phyloP scores from a whole-genome alignment of 2,329 filamentous ascomycete species.

The Furcasterigmium furcatum region DNA sequence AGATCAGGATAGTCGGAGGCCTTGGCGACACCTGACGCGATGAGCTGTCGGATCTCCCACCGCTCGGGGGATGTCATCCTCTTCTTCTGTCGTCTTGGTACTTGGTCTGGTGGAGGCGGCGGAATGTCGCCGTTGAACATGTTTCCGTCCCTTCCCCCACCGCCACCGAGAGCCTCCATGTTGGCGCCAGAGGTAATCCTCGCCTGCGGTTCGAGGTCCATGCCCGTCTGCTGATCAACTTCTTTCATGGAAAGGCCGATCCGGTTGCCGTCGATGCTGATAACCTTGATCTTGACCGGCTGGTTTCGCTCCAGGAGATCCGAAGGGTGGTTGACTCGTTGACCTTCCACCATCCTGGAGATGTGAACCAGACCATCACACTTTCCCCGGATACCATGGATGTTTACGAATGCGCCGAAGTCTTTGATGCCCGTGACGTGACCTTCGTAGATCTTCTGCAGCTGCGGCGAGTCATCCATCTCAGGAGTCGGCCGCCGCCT shows the following conservation, averaged over 20 bases:
- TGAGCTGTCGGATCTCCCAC: slow-evolving; percentile 96
- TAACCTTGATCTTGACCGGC: slow-evolving; percentile 86
- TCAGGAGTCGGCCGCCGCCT: slow-evolving; percentile 66
- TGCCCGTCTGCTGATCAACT: slow-evolving; percentile 84
- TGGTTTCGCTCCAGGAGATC: slow-evolving; percentile 81
- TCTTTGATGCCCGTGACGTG: slow-evolving; percentile 90
- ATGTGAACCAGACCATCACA: slow-evolving; percentile 93
- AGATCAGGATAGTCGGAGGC: slow-evolving; percentile 92
- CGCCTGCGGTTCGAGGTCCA: slow-evolving; percentile 75
- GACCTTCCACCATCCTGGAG: slow-evolving; percentile 80
- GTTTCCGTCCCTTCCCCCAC: slow-evolving; percentile 48
- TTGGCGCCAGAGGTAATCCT: slow-evolving; percentile 88
- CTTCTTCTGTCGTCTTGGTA: slow-evolving; percentile 68
- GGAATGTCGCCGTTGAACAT: slow-evolving; percentile 59
- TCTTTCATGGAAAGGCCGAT: slow-evolving; percentile 97
- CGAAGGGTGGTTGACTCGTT: slow-evolving; percentile 86
- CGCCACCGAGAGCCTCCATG: slow-evolving; percentile 72
- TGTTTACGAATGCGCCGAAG: slow-evolving; percentile 91
- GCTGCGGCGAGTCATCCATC: slow-evolving; percentile 74
- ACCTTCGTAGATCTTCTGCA: slow-evolving; percentile 88
- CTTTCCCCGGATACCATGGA: slow-evolving; percentile 83
- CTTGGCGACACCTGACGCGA: slow-evolving; percentile 90
- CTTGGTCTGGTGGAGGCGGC: slow-evolving; percentile 28
- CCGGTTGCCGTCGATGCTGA: slow-evolving; percentile 76
- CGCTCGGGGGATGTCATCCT: slow-evolving; percentile 93